Evolutionary conservation across 139 green algal genomes (phyloP).

Genomic region (Chlorella sorokiniana): DNA sequence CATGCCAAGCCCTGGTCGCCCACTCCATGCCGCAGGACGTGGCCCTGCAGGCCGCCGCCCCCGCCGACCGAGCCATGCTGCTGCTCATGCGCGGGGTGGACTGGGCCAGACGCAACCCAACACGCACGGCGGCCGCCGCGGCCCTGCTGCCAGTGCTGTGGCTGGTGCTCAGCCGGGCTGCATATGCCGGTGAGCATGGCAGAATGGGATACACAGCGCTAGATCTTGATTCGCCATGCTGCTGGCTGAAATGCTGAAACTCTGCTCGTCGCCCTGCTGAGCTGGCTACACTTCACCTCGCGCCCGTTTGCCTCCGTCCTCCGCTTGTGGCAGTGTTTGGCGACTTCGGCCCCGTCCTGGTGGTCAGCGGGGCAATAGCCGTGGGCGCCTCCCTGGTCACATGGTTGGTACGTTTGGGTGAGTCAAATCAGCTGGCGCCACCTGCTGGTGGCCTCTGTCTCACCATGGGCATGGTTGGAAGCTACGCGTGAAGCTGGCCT

Average conservation of each 20-base stretch:
- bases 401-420: not conserved
- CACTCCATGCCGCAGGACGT: too few relatives aligned
- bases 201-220: too few relatives aligned
- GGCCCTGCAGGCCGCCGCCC: not conserved
- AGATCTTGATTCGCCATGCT: too few relatives aligned
- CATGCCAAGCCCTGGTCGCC: too few relatives aligned
- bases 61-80: not conserved
- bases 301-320: not conserved
- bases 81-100: not conserved
- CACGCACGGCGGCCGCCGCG: not conserved
- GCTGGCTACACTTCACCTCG: not conserved
- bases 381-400: not conserved
- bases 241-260: not conserved
- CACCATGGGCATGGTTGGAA: not conserved
- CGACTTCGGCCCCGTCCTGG: constrained; percentile 14
- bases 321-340: constrained; percentile 2
- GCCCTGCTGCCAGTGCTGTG: not conserved
- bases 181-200: not conserved
- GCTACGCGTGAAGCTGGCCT: not conserved
- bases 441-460: not conserved
- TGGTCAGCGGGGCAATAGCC: not conserved
- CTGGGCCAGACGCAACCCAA: not conserved
- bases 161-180: not conserved
- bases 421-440: not conserved
- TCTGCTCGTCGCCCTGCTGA: not conserved